Base-by-base conservation (phyloP, 306 rosid genomes). In the Lupinus albus region DNA sequence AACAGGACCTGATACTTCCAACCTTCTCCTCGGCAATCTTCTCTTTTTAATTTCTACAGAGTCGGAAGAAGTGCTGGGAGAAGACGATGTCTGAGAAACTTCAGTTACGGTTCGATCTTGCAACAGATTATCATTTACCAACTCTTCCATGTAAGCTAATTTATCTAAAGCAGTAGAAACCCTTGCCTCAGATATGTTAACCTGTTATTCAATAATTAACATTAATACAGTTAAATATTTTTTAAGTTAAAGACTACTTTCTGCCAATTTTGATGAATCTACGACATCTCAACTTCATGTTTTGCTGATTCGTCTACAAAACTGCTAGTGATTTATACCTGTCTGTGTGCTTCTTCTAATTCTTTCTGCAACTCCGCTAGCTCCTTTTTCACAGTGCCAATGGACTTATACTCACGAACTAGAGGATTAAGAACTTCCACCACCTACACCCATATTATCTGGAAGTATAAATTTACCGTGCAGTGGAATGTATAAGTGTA, bases 101-200 rank as follows among this genome's bases (percentile, higher is more conserved):
- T 71, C 86, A 2, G 79, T 62, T 5, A 86, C 54, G 75, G 30
- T 80, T 70, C 78, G 75, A 32, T 81, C 94, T 67, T 74, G 96
- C 60, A 94, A 74, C 48, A 90, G 87, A 75, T 74, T 86, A 80
- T 94, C 99, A 71, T 78, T 83, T 79, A 94, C 99, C 86, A 94
- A 77, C 62, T 78, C 92, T 81, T 94, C 99, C 99, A 94, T 94
- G 91, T 82, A 83, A 76, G 99, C 99, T 47, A 94, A 88, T 85
- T 90, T 94, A 75, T 90, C 97, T 68, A 94, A 84, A 54, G 99
- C 97, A 75, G 97, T 85, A 59, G 78, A 46, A 70, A 94, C 96
- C 79, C 99, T 85, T 70, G 91, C 96, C 73, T 94, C 99, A 10
- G 96, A 94, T 78, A 86, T 82, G 79, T 94, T 97, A 63, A 94